Evolutionary conservation across 2,329 filamentous ascomycete genomes (phyloP), one percentile per base, ranked within the genome.

Genomic region (Fusarium concolor): DNA sequence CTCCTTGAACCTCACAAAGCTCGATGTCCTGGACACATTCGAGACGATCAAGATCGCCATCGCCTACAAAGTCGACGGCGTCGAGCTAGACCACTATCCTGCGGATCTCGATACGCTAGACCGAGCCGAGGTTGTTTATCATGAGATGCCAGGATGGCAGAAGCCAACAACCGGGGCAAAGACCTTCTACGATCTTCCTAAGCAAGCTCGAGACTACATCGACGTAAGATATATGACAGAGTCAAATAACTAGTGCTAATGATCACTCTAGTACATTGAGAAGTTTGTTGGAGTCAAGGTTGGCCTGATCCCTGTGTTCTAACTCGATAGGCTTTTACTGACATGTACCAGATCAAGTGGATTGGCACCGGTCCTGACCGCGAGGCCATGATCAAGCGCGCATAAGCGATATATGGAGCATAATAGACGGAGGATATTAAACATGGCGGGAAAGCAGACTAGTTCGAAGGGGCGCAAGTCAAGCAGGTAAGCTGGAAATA

Each of bases 301-400:
- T 57, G 15, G 26, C 24, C 22, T 10, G 33, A 22, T 20, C 4
- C 18, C 2, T 14, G 29, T 24, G 12, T 38, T 57, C 14, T 31
- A 44, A 28, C n/a, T 47, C 24, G 17, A 10, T 31, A 37, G 45
- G 28, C 35, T 35, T 41, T 52, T 33, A 52, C 47, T 55, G 26
- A 49, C 35, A 45, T 46, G 15, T 29, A 18, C 28, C 6, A 56
- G 49, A 50, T 67, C 33, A 63, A 71, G 47, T 71, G 56, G 50
- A 69, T 67, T 44, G 56, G 59, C 24, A 71, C 68, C 41, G 65
- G 65, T 46, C 65, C 62, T 47, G 59, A 56, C 39, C 63, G 56
- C 35, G 56, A 71, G 43, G 56, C 56, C 49, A 71, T 54, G 65
- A 69, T 71, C 52, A 54, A 37, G 57, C 56, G 38, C 26, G 61